These are phyloP conservation scores for Geosmithia flava DNA, from an alignment of 2,329 filamentous ascomycete species.

Conservation along the genomic window DNA sequence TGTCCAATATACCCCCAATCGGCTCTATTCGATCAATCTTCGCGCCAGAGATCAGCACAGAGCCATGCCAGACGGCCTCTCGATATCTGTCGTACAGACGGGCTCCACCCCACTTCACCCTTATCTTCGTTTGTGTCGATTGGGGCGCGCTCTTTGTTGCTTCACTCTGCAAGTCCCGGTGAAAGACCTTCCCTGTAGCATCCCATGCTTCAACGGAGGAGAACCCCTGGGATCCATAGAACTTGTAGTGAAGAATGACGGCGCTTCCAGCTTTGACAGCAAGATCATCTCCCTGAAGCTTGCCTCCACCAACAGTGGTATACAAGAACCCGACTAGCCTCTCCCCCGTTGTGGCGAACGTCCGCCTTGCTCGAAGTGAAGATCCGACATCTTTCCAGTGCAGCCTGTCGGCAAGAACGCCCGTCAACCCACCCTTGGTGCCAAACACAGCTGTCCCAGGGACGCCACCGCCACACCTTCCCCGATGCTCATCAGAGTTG, in stretches of 20 bases:
- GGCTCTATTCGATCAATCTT: conserved; percentile 7
- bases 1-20: conserved; percentile 12
- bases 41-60: conserved; percentile 9
- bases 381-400: conserved; percentile 8
- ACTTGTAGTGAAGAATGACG: conserved; percentile 10
- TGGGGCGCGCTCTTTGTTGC: background rate
- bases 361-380: conserved; percentile 12
- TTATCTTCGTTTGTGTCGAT: conserved; percentile 5
- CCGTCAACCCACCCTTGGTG: conserved; percentile 14
- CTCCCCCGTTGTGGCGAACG: conserved; percentile 18
- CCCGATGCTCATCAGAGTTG: conserved; percentile 21
- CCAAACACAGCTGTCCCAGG: conserved; percentile 19
- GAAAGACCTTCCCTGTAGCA: conserved; percentile 11
- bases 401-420: conserved; percentile 10
- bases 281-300: conserved; percentile 14
- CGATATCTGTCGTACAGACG: conserved; percentile 18
- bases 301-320: conserved; percentile 3
- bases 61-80: conserved; percentile 18
- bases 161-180: conserved; percentile 12
- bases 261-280: conserved; percentile 3
- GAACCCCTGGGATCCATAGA: conserved; percentile 13
- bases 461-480: conserved; percentile 20
- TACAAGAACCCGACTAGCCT: conserved; percentile 12
- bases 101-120: conserved; percentile 18
- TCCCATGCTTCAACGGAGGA: conserved; percentile 15